phyloP scores from a whole-genome alignment of 2,329 filamentous ascomycete genomes.

The Fusarium begoniae region DNA sequence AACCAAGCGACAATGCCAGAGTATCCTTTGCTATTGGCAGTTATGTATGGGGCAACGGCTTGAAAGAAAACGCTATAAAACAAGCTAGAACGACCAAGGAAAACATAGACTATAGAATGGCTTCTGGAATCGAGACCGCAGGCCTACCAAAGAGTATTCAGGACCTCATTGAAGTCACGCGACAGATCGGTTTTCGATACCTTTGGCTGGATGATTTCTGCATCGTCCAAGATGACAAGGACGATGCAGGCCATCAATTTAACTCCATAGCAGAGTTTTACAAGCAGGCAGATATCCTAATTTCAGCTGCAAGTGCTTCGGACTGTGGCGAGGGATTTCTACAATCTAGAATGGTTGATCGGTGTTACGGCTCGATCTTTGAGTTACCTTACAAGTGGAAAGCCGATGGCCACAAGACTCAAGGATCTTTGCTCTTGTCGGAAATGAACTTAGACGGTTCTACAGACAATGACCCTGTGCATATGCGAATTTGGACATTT shows the following conservation, averaged over 20 bases:
- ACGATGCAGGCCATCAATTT: not conserved
- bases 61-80: accelerated
- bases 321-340: not conserved
- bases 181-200: not conserved
- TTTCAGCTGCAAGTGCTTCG: not conserved
- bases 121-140: not conserved
- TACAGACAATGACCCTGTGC: too few species aligned
- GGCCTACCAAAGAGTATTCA: not conserved
- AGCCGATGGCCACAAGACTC: not conserved
- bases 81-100: not conserved
- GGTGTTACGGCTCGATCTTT: not conserved
- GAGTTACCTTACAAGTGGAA: not conserved
- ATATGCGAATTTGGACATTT: too few species aligned
- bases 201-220: not conserved
- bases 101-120: not conserved
- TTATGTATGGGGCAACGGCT: not conserved
- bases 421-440: too few species aligned
- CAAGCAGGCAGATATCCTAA: not conserved
- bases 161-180: not conserved
- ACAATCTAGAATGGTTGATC: not conserved
- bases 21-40: not conserved
- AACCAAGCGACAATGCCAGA: not conserved
- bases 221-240: not conserved
- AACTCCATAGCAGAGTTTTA: not conserved
- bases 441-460: too few species aligned